These are phyloP conservation scores for Microcera coccophila DNA, from an alignment of 2,329 filamentous ascomycete genomes.

Conservation along the genomic window DNA sequence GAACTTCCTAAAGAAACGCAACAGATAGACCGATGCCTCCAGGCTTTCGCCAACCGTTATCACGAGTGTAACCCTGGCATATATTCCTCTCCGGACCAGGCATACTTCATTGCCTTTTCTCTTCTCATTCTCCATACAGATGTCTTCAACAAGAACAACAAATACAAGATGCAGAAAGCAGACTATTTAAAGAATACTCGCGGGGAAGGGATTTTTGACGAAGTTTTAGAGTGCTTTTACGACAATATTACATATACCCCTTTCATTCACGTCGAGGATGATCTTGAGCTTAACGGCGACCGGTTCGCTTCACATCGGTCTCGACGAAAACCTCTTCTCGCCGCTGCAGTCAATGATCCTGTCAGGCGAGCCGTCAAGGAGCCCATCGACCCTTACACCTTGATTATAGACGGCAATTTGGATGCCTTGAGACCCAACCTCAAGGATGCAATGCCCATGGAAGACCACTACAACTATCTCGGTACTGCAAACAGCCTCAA, in stretches of 20 bases:
- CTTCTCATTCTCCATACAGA: conserved; percentile 95
- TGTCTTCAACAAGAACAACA: conserved; percentile 99
- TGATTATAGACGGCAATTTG: conserved; percentile 87
- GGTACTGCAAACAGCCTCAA: conserved; percentile 74
- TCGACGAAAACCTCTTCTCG: conserved; percentile 67
- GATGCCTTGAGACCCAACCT: conserved; percentile 79
- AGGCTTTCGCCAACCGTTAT: conserved; percentile 93
- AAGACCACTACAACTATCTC: conserved; percentile 87
- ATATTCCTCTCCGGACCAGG: conserved; percentile 84
- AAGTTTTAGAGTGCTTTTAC: conserved; percentile 93
- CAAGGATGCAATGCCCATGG: conserved; percentile 86
- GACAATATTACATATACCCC: conserved; percentile 98
- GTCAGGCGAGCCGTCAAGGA: conserved; percentile 67
- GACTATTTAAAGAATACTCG: conserved; percentile 95
- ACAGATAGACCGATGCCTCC: conserved; percentile 91
- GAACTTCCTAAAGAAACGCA: conserved; percentile 96
- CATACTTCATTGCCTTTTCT: conserved; percentile 98
- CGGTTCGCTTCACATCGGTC: conserved; percentile 67
- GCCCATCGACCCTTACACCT: conserved; percentile 88
- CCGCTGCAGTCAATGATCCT: conserved; percentile 50
- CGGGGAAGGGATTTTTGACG: conserved; percentile 87
- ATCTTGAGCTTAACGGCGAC: conserved; percentile 73
- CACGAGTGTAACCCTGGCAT: conserved; percentile 98
- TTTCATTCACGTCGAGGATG: conserved; percentile 96
- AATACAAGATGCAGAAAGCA: conserved; percentile 94